phyloP scores from a whole-genome alignment of 2,329 filamentous ascomycete genomes.

The Botrytis porri region DNA sequence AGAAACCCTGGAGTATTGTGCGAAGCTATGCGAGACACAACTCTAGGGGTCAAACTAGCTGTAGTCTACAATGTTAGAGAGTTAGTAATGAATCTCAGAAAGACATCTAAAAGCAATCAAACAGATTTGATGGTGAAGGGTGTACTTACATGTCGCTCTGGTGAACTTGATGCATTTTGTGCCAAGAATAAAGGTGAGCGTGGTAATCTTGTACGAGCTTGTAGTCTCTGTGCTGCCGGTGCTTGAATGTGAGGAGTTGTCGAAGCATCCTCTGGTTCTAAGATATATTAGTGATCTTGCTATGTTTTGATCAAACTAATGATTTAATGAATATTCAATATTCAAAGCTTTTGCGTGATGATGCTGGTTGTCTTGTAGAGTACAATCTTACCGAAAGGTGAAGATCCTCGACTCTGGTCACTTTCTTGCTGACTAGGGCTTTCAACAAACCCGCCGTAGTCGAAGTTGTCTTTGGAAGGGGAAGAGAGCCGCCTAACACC shows the following conservation, averaged over 20 bases:
- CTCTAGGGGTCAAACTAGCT: conserved; percentile 31
- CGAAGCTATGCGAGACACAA: conserved; percentile 28
- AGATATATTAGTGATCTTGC: conserved; percentile 9
- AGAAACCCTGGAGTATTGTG: conserved; percentile 35
- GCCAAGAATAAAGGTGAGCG: conserved; percentile 38
- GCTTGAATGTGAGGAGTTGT: conserved; percentile 30
- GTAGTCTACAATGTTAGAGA: conserved; percentile 17
- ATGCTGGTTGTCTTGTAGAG: neutral
- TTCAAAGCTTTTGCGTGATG: neutral
- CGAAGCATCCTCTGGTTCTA: conserved; percentile 34
- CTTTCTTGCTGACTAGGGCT: conserved; percentile 21
- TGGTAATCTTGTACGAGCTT: conserved; percentile 28
- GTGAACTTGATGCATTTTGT: conserved; percentile 37
- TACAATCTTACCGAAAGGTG: conserved; percentile 26
- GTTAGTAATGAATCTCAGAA: neutral
- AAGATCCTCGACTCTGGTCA: conserved; percentile 22
- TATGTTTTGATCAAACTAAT: neutral
- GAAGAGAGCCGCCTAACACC: conserved; percentile 16
- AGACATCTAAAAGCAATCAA: neutral
- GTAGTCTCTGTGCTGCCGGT: conserved; percentile 20
- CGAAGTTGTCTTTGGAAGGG: conserved; percentile 31
- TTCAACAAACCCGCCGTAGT: conserved; percentile 35
- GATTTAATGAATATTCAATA: neutral
- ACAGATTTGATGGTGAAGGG: neutral
- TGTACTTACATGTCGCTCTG: conserved; percentile 25